phyloP scores from a whole-genome alignment of 768 basidiomycete species.

The Hypholoma sublateritium region DNA sequence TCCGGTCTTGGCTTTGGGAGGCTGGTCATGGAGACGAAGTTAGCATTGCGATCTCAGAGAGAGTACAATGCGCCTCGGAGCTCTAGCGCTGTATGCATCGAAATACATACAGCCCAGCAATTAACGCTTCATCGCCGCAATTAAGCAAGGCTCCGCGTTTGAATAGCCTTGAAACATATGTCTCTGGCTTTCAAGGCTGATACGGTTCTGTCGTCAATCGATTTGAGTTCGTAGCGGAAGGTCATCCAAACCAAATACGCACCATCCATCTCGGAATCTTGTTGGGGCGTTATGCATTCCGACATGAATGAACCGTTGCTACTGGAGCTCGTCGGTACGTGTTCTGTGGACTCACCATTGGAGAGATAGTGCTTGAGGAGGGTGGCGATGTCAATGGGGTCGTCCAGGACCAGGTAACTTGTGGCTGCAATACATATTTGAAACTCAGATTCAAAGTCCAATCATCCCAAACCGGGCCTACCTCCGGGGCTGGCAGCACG shows the following conservation, averaged over 20 bases:
- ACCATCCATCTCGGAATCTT: constrained; percentile 50
- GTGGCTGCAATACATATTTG: constrained; percentile 6
- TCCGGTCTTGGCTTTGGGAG: constrained; percentile 71
- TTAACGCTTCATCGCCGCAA: constrained; percentile 16
- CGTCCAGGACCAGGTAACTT: background rate
- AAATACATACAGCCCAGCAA: constrained; percentile 24
- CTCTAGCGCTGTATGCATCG: constrained; percentile 35
- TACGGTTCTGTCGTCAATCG: constrained; percentile 21
- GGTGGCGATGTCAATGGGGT: constrained; percentile 22
- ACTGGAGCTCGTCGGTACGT: constrained; percentile 38
- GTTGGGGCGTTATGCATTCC: constrained; percentile 4
- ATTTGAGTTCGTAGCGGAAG: constrained; percentile 6
- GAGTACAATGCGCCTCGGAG: constrained; percentile 48
- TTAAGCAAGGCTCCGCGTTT: constrained; percentile 36
- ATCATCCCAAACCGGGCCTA: too few species aligned
- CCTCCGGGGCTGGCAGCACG: too few species aligned
- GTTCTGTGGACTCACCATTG: constrained; percentile 51
- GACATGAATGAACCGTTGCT: constrained; percentile 35
- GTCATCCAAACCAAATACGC: constrained; percentile 41
- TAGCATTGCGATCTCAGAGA: constrained; percentile 36
- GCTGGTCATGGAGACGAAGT: constrained; percentile 93
- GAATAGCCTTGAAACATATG: constrained; percentile 12
- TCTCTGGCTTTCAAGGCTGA: constrained; percentile 22
- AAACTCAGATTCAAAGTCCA: constrained; percentile 17
- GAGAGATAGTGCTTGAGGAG: constrained; percentile 41